phyloP scores from a whole-genome alignment of 2,329 filamentous ascomycete species.

The Cladosporium sp. region DNA sequence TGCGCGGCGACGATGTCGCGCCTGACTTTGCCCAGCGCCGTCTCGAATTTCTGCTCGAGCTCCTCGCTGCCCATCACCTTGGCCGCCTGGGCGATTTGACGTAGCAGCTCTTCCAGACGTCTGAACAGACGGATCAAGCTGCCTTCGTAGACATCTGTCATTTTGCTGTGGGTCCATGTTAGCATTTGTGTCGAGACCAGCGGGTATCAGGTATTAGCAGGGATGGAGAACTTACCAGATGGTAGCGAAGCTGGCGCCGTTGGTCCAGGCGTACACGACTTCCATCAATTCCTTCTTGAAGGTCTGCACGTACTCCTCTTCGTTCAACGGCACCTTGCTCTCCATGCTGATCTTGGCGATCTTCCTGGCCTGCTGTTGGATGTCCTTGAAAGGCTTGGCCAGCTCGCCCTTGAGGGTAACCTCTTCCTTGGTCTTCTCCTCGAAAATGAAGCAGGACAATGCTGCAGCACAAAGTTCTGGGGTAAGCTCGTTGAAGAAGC shows the following conservation, averaged over 20 bases:
- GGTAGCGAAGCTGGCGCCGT: constrained; percentile 84
- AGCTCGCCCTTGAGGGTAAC: constrained; percentile 76
- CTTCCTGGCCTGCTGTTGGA: constrained; percentile 81
- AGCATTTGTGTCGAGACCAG: not conserved
- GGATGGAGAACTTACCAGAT: constrained; percentile 73
- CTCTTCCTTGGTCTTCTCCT: constrained; percentile 84
- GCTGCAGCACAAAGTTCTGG: constrained; percentile 85
- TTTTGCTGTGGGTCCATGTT: constrained; percentile 66
- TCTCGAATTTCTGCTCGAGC: constrained; percentile 87
- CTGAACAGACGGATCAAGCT: constrained; percentile 95
- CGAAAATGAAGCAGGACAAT: constrained; percentile 93
- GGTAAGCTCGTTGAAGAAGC: constrained; percentile 94
- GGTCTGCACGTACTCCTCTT: constrained; percentile 85
- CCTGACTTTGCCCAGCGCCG: constrained; percentile 78
- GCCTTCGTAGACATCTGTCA: constrained; percentile 98
- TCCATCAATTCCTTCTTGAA: constrained; percentile 98
- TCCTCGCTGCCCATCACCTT: constrained; percentile 99
- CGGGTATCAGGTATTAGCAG: not conserved
- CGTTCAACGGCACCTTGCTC: constrained; percentile 89
- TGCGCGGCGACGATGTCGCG: constrained; percentile 94
- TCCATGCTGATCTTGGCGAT: constrained; percentile 94
- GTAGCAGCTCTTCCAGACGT: constrained; percentile 85
- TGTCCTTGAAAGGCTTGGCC: constrained; percentile 79
- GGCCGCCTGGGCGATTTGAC: constrained; percentile 91
- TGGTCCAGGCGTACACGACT: constrained; percentile 87